Percentiles rank a stretch among this genome's conserved stretches.
phyloP scores from a whole-genome alignment of 2,329 filamentous ascomycete species.

The Eutypella sp. region DNA sequence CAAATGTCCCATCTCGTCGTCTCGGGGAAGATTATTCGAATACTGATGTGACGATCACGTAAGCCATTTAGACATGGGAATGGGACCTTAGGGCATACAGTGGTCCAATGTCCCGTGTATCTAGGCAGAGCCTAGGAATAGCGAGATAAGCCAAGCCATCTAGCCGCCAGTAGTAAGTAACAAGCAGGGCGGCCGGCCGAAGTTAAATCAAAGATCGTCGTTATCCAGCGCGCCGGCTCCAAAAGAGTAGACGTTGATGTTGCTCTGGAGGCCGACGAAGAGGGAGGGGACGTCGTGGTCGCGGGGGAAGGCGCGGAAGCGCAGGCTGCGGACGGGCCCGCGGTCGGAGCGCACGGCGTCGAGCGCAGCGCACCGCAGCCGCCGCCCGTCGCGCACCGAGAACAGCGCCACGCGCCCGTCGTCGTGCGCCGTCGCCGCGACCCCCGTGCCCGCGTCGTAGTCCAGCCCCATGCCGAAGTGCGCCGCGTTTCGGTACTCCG shows the following conservation, averaged over 20 bases:
- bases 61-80: too few species aligned
- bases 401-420: slow-evolving; percentile 44
- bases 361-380: slow-evolving; percentile 24
- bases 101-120: too few species aligned
- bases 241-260: slow-evolving; percentile 41
- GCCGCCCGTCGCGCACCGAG: slow-evolving; percentile 41
- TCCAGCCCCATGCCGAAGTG: slow-evolving; percentile 48
- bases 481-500: slow-evolving; percentile 44
- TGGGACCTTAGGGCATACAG: too few species aligned
- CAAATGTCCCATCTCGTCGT: too few species aligned
- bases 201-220: slow-evolving; percentile 31
- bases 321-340: slow-evolving; percentile 36
- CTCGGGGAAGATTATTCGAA: too few species aligned
- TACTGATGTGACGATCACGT: too few species aligned
- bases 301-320: slow-evolving; percentile 40
- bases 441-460: slow-evolving; percentile 38
- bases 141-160: too few species aligned
- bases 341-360: slow-evolving; percentile 7
- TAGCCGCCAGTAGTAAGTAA: too few species aligned
- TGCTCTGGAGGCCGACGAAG: slow-evolving; percentile 36
- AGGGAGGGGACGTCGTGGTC: slow-evolving; percentile 40
- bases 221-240: slow-evolving; percentile 28
- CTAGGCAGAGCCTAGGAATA: too few species aligned
- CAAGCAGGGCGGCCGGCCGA: too few species aligned
- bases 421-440: slow-evolving; percentile 51